A percentile compares a stretch with the other conserved stretches of the same genome.
Conservation (phyloP, 768 basidiomycete species). For the Amanita rubescens region DNA sequence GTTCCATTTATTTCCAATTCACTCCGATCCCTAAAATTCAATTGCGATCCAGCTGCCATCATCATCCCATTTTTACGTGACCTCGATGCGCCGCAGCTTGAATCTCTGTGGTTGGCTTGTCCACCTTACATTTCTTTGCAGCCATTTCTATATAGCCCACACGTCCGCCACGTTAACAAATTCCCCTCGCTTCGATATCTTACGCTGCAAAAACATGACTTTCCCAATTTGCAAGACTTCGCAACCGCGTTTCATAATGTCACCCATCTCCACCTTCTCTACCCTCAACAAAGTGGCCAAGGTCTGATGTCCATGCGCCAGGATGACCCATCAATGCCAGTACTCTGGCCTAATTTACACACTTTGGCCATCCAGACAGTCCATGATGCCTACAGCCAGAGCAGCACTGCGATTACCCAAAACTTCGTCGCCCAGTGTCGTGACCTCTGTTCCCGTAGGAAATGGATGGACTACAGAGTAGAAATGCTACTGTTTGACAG, state of each 20-base stretch:
- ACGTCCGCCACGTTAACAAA: constrained; percentile 14
- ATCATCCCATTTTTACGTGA: constrained; percentile 22
- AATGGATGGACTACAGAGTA: constrained; percentile 13
- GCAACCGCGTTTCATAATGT: constrained; percentile 23
- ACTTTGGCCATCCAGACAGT: constrained; percentile 23
- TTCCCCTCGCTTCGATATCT: constrained; percentile 28
- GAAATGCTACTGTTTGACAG: constrained; percentile 20
- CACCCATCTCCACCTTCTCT: constrained; percentile 24
- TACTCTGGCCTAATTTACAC: constrained; percentile 17
- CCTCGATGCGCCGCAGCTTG: constrained; percentile 20
- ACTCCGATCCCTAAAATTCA: constrained; percentile 23
- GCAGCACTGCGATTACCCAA: neutral
- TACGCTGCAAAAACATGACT: constrained; percentile 20
- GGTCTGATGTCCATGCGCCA: constrained; percentile 10
- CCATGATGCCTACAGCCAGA: constrained; percentile 14
- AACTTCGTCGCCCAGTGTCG: constrained; percentile 15
- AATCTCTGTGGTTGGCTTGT: constrained; percentile 29
- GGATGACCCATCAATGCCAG: constrained; percentile 11
- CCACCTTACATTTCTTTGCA: constrained; percentile 16
- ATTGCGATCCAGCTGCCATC: constrained; percentile 17
- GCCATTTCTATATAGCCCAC: constrained; percentile 16
- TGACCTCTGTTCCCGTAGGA: constrained; percentile 14
- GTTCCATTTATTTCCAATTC: constrained; percentile 4
- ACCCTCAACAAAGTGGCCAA: constrained; percentile 6
- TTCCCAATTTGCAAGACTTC: constrained; percentile 14